phyloP scores from a whole-genome alignment of 768 basidiomycete species.

The Macrolepiota dolichaula region DNA sequence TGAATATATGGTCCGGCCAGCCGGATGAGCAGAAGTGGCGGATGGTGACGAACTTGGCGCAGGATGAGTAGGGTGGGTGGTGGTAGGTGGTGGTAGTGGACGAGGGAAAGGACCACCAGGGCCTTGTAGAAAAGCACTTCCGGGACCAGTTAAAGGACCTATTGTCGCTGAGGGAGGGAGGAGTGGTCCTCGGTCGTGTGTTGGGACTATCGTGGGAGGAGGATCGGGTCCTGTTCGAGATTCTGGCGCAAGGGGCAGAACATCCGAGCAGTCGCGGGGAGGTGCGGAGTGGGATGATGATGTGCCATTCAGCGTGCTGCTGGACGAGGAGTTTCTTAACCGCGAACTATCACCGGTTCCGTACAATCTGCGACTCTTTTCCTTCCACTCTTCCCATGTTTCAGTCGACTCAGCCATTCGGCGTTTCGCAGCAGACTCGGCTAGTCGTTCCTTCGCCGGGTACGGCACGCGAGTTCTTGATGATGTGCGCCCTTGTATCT shows the following conservation, averaged over 20 bases:
- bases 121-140: conserved; percentile 47
- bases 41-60: conserved; percentile 5
- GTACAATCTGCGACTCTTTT: conserved; percentile 17
- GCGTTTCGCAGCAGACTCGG: neutral
- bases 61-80: neutral
- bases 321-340: neutral
- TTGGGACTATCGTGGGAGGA: neutral
- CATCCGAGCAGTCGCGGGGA: conserved; percentile 9
- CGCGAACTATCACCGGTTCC: conserved; percentile 6
- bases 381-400: conserved; percentile 12
- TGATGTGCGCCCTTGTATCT: too few species aligned
- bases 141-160: conserved; percentile 43
- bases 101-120: conserved; percentile 38
- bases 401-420: conserved; percentile 1
- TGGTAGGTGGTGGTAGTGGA: neutral
- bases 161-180: conserved; percentile 11
- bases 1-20: conserved; percentile 65
- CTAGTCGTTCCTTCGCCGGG: neutral
- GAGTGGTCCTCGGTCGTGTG: neutral
- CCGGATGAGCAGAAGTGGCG: conserved; percentile 32
- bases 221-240: neutral
- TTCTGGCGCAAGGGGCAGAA: conserved; percentile 1
- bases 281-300: conserved; percentile 4
- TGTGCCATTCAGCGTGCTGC: neutral
- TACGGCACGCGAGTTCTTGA: too few species aligned